phyloP scores from a whole-genome alignment of 108 stramenopile species.

The Bacterosira constricta region DNA sequence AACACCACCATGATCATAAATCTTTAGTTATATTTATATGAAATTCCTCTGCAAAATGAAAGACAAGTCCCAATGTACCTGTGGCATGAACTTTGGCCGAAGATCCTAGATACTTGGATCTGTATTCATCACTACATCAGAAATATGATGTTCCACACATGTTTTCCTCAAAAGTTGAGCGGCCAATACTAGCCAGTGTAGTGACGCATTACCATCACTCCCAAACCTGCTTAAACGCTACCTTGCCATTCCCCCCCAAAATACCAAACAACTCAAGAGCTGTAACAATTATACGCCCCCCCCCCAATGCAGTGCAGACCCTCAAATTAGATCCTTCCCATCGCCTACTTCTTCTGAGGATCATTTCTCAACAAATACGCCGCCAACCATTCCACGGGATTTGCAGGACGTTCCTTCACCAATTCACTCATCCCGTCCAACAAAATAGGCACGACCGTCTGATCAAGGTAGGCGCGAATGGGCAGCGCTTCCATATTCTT shows the following conservation, averaged over 20 bases:
- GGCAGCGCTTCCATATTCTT: slow-evolving; percentile 84
- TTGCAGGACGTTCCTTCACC: slow-evolving; percentile 96
- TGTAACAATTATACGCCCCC: background rate
- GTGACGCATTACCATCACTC: too few species aligned
- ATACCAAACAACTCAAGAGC: too few species aligned
- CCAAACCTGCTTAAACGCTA: too few species aligned
- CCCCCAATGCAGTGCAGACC: background rate
- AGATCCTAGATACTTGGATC: too few species aligned
- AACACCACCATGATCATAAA: background rate
- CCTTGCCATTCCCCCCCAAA: too few species aligned
- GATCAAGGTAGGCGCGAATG: slow-evolving; percentile 99
- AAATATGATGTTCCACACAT: too few species aligned
- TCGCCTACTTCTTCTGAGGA: slow-evolving; percentile 76
- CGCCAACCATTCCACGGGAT: slow-evolving; percentile 98
- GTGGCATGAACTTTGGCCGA: too few species aligned
- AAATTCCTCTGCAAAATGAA: background rate
- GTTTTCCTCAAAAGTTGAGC: too few species aligned
- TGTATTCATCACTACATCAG: too few species aligned
- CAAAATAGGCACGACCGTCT: slow-evolving; percentile 98
- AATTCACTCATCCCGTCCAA: slow-evolving; percentile 98
- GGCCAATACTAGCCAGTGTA: too few species aligned
- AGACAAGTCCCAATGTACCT: background rate
- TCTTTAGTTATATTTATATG: slow-evolving; percentile 2
- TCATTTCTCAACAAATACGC: slow-evolving; percentile 94
- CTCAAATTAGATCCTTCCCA: background rate